Evolutionary conservation across 768 basidiomycete species (phyloP).

Genomic region (Rhizopogon roseolus): DNA sequence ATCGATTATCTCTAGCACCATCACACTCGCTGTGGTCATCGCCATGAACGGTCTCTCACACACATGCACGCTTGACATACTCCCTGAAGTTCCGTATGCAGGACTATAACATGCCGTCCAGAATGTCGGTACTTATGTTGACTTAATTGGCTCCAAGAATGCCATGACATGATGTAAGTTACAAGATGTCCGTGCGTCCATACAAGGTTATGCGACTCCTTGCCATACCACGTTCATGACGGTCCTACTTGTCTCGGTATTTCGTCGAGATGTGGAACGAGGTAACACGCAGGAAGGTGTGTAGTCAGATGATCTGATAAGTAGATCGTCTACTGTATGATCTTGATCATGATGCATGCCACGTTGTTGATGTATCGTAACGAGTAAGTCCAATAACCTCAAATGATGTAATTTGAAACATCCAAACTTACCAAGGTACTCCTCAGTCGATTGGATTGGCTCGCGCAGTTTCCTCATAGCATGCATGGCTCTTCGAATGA

Average conservation of each 20-base stretch:
- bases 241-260: conserved; percentile 86
- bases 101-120: conserved; percentile 84
- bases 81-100: conserved; percentile 77
- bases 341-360: too few species aligned
- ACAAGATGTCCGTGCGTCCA: background rate
- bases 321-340: background rate
- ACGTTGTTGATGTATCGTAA: conserved; percentile 20
- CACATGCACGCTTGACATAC: conserved; percentile 86
- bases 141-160: conserved; percentile 63
- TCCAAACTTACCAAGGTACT: conserved; percentile 5
- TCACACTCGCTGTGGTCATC: conserved; percentile 97
- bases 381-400: conserved; percentile 32
- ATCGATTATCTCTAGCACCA: too few species aligned
- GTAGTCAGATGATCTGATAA: conserved; percentile 4
- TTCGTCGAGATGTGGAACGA: conserved; percentile 93
- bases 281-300: conserved; percentile 76
- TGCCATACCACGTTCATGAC: conserved; percentile 60
- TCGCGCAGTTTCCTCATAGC: conserved; percentile 72
- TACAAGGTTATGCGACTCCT: background rate
- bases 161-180: conserved; percentile 85
- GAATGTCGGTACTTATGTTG: conserved; percentile 72
- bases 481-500: conserved; percentile 58
- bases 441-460: conserved; percentile 52
- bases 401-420: background rate
- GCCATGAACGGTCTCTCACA: conserved; percentile 82